Conservation (phyloP, 2,329 filamentous ascomycete genomes). For the Bipolaris cookei region DNA sequence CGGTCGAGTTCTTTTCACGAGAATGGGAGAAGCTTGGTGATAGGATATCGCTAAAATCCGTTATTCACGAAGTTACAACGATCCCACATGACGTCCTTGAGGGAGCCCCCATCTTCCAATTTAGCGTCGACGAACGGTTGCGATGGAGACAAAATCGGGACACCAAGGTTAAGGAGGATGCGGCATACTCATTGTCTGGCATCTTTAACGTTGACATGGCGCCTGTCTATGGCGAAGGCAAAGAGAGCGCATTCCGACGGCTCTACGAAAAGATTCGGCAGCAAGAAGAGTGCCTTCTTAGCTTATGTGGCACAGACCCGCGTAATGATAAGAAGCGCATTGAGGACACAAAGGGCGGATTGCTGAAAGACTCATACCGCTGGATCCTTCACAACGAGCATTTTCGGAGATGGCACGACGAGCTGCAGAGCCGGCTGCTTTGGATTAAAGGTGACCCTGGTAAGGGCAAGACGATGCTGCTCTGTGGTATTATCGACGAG, state of each 20-base stretch:
- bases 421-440: no score
- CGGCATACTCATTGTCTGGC: no score
- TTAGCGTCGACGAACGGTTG: not conserved
- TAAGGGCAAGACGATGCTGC: no score
- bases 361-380: constrained; percentile 10
- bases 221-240: not conserved
- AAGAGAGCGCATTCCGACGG: not conserved
- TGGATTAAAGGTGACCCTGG: no score
- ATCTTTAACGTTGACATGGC: not conserved
- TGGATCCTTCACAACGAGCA: constrained; percentile 8
- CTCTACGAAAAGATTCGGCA: not conserved
- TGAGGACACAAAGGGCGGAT: not conserved
- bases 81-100: not conserved
- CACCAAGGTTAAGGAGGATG: not conserved
- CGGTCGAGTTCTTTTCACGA: no score
- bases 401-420: constrained; percentile 6
- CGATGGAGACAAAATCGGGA: not conserved
- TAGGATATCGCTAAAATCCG: no score
- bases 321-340: constrained; percentile 6
- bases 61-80: not conserved
- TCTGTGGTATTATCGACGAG: no score
- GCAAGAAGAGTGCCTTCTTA: not conserved
- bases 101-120: not conserved
- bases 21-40: no score
- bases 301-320: not conserved